A percentile compares a stretch with the other conserved stretches of the same genome.
phyloP scores from a whole-genome alignment of 352 stramenopile species.

The Globisporangium camurandrum region DNA sequence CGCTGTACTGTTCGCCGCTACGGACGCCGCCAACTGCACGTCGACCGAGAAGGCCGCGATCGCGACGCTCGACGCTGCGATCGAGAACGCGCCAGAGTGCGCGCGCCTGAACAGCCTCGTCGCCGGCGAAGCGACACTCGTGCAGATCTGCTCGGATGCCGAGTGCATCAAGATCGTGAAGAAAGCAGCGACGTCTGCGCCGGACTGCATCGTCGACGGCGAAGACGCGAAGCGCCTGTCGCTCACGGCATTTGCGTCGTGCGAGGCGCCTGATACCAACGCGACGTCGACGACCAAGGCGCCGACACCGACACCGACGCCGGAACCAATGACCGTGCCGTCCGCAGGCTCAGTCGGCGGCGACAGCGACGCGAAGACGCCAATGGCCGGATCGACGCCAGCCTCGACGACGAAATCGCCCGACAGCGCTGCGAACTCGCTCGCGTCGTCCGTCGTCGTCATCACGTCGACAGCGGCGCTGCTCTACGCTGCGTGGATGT shows the following conservation, averaged over 20 bases:
- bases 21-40: conserved; percentile 9
- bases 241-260: conserved; percentile 10
- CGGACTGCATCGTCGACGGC: conserved; percentile 8
- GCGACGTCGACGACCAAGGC: not conserved
- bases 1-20: not conserved
- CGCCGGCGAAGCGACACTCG: conserved; percentile 4
- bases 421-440: not conserved
- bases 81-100: conserved; percentile 8
- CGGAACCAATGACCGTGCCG: not conserved
- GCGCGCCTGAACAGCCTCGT: conserved; percentile 13
- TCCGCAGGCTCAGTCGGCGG: not conserved
- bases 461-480: conserved; percentile 2
- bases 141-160: conserved; percentile 11
- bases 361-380: not conserved
- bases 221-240: conserved; percentile 5
- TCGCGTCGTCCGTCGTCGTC: conserved; percentile 3
- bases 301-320: not conserved
- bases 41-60: conserved; percentile 2
- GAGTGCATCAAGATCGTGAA: conserved; percentile 11
- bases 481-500: conserved; percentile 10
- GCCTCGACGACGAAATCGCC: conserved; percentile 4
- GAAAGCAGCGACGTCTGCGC: conserved; percentile 7
- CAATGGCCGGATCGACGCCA: not conserved
- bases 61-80: conserved; percentile 6
- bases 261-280: not conserved